Evolutionary conservation across 257 asterid species (phyloP), one percentile per base, ranked within the genome.

Genomic region (Eucommia ulmoides): DNA sequence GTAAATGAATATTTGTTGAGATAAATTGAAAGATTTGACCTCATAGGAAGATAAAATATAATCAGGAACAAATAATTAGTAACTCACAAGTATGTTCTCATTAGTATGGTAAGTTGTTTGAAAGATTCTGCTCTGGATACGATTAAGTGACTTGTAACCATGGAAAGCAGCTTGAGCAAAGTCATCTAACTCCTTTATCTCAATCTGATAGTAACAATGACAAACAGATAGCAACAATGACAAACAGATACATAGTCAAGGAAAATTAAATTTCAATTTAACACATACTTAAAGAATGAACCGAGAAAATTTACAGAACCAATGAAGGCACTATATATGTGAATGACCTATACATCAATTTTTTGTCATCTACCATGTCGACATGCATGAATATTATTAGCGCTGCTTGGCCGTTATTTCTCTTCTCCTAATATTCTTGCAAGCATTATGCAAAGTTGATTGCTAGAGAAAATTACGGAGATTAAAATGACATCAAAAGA

Each of bases 101-200:
- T 89, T 89, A 67, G 72, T 85, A 60, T 78, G 59, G 64, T 82
- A 89, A 47, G 98, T 80, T 49, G 83, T 89, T 53, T 86, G 93
- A 67, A 66, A 89, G 61, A 89, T 89, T 69, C 83, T 80, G 79
- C 98, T 89, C 84, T 89, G 98, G 61, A 89, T 85, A 58, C 96
- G 88, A 52, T 89, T 89, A 68, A 85, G 75, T 53, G 94, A 70
- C 77, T 85, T 82, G 77, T 89, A 89, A 58, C 98, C 98, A 50
- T 66, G 91, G 62, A 89, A 89, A 72, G 98, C 98, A 75, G 98
- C 81, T 80, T 82, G 94, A 50, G 98, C 98, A 52, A 85, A 76
- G 44, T 80, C 94, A 60, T 89, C 98, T 53, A 89, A 74, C 73
- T 89, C 98, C 81, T 79, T 80, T 67, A 89, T 85, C 56, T 82